phyloP scores from a whole-genome alignment of 345 rosid genomes.

The Linum usitatissimum region DNA sequence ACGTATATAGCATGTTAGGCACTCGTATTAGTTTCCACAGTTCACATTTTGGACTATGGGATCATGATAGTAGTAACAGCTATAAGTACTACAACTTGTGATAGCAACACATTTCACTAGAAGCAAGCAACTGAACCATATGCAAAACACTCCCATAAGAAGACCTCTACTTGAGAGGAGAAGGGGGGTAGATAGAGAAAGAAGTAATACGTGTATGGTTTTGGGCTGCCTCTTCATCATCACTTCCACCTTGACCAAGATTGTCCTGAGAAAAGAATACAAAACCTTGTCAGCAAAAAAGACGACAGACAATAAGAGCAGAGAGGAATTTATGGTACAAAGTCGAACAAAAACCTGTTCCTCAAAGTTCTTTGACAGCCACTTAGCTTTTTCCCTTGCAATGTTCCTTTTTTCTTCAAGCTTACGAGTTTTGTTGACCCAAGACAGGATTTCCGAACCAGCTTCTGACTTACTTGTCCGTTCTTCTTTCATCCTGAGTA shows the following conservation, averaged over 20 bases:
- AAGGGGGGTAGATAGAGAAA: background rate
- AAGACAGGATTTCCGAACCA: constrained; percentile 53
- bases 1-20: no score
- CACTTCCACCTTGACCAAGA: constrained; percentile 51
- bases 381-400: constrained; percentile 70
- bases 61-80: no score
- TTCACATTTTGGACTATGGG: no score
- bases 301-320: constrained; percentile 4
- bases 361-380: constrained; percentile 70
- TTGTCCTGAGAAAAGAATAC: constrained; percentile 46
- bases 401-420: constrained; percentile 58
- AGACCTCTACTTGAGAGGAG: background rate
- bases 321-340: constrained; percentile 10
- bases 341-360: constrained; percentile 51
- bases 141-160: no score
- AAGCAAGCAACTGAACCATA: no score
- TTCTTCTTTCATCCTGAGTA: constrained; percentile 15
- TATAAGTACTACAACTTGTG: no score
- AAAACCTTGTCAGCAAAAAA: constrained; percentile 10
- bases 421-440: constrained; percentile 74
- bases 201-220: constrained; percentile 31
- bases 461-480: constrained; percentile 51
- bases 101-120: no score
- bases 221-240: constrained; percentile 50
- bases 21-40: no score